Percentiles rank a stretch among this genome's conserved stretches.
These are phyloP conservation scores for Abrus precatorius DNA, from an alignment of 306 rosid genomes.

Conservation along the genomic window DNA sequence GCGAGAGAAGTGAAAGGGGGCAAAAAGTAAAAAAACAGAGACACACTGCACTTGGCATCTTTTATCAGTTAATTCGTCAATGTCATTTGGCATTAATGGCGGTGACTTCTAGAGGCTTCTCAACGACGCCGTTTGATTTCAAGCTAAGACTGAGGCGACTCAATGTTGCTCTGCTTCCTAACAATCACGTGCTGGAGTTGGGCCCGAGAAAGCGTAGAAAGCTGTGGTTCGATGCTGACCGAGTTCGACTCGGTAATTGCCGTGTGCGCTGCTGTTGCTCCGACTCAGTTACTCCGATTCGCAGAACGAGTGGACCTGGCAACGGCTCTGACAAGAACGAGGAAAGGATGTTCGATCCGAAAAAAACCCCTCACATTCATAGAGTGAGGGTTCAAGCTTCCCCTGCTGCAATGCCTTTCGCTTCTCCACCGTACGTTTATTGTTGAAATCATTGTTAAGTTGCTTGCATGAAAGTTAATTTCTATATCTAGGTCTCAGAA, in stretches of 20 bases:
- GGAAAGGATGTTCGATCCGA: slow-evolving; percentile 69
- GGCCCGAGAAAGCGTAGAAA: slow-evolving; percentile 59
- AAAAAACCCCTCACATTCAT: slow-evolving; percentile 57
- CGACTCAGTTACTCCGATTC: slow-evolving; percentile 73
- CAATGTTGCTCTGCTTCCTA: slow-evolving; percentile 44
- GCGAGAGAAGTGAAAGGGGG: not conserved
- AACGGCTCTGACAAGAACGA: slow-evolving; percentile 63
- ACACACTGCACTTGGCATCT: not conserved
- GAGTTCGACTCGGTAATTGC: slow-evolving; percentile 46
- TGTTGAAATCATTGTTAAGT: not conserved
- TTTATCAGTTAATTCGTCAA: slow-evolving; percentile 27
- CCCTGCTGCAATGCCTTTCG: slow-evolving; percentile 81
- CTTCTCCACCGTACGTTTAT: slow-evolving; percentile 73
- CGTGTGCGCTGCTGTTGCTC: slow-evolving; percentile 68
- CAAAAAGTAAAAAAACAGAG: not conserved
- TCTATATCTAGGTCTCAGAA: not conserved
- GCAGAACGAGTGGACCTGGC: slow-evolving; percentile 60
- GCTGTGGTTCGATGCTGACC: slow-evolving; percentile 42
- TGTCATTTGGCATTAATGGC: slow-evolving; percentile 68
- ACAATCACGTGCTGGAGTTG: slow-evolving; percentile 39
- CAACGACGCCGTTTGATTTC: slow-evolving; percentile 70
- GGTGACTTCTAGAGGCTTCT: slow-evolving; percentile 72
- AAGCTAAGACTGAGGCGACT: slow-evolving; percentile 50
- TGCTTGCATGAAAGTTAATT: not conserved
- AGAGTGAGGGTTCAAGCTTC: slow-evolving; percentile 73